Conservation (phyloP, 192 early-diverging fungal genomes). For the Backusella mclennaniae region DNA sequence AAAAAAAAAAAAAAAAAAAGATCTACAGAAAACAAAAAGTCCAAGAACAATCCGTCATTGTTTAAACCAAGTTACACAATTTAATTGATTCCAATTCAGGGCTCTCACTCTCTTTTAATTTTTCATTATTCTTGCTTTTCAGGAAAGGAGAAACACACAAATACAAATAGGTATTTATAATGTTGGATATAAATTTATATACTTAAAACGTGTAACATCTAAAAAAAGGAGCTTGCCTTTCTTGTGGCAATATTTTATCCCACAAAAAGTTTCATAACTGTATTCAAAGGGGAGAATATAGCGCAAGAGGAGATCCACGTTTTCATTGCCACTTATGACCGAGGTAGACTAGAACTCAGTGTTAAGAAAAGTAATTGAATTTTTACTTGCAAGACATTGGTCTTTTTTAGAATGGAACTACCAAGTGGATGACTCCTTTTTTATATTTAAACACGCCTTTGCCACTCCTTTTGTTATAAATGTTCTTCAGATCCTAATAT, state of each 20-base stretch:
- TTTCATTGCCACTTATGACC: conserved; percentile 6
- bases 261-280: neutral
- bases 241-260: neutral
- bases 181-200: neutral
- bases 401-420: conserved; percentile 13
- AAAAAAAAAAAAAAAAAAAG: neutral
- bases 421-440: neutral
- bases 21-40: neutral
- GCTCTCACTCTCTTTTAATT: neutral
- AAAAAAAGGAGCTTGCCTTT: neutral
- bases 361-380: neutral
- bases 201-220: neutral
- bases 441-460: conserved; percentile 9
- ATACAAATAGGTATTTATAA: neutral
- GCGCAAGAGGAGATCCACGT: conserved; percentile 3
- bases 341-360: neutral
- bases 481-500: neutral
- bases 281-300: neutral
- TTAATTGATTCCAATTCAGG: neutral
- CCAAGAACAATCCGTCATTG: neutral
- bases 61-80: conserved; percentile 1
- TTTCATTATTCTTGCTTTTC: neutral
- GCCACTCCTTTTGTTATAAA: conserved; percentile 13
- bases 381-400: neutral
- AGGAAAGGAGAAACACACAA: neutral